These are phyloP conservation scores for Ustilago xerochloae DNA, from an alignment of 1,284 basidiomycete genomes.

Conservation along the genomic window DNA sequence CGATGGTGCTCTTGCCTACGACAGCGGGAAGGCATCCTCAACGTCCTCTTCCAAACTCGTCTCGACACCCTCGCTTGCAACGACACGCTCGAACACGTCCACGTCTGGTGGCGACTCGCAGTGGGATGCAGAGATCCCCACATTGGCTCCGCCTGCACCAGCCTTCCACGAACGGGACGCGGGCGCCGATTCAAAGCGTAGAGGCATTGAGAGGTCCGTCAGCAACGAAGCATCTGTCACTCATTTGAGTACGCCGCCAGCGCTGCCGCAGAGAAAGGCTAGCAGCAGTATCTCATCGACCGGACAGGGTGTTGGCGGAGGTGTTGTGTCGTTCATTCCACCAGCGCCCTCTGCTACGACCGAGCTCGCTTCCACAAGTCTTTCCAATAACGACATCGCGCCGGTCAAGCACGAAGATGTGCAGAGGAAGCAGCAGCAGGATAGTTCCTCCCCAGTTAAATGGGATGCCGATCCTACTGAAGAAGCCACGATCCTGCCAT, in stretches of 20 bases:
- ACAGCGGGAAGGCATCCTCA: constrained; percentile 4
- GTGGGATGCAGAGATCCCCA: constrained; percentile 46
- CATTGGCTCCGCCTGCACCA: constrained; percentile 41
- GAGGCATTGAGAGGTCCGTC: constrained; percentile 16
- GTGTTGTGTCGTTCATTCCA: constrained; percentile 44
- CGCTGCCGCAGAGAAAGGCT: constrained; percentile 22
- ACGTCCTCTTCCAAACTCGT: constrained; percentile 11
- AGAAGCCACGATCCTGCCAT: not conserved
- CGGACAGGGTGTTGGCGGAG: constrained; percentile 27
- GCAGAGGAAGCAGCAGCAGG: not conserved
- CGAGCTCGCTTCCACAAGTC: constrained; percentile 18
- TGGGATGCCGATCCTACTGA: not conserved
- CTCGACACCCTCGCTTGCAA: constrained; percentile 6
- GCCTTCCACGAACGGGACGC: constrained; percentile 29
- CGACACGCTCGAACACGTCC: constrained; percentile 4
- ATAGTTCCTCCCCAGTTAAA: not conserved
- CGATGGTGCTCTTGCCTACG: constrained; percentile 12
- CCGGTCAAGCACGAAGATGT: constrained; percentile 1
- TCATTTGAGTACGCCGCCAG: constrained; percentile 1
- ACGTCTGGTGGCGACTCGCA: constrained; percentile 17
- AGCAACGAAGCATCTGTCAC: constrained; percentile 12
- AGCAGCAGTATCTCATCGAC: constrained; percentile 42
- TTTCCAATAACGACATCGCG: constrained; percentile 1
- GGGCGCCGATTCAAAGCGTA: constrained; percentile 17
- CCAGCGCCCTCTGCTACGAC: constrained; percentile 41